phyloP scores from a whole-genome alignment of 257 asterid genomes.

The Scutellaria minor region DNA sequence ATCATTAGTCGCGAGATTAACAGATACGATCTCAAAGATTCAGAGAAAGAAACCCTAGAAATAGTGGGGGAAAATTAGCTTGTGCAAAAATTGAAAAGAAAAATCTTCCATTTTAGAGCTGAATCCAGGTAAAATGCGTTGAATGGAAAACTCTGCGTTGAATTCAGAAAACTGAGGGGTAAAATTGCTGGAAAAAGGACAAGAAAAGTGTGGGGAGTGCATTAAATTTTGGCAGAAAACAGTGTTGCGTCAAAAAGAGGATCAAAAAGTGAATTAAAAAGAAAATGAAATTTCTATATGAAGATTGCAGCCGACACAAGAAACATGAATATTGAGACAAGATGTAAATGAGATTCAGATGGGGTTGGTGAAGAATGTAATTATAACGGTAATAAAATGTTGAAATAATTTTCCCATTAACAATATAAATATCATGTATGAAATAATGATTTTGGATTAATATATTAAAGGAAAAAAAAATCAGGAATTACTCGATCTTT shows the following conservation, averaged over 20 bases:
- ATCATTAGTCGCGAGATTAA: neutral
- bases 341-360: slow-evolving; percentile 13
- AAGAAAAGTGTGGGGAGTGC: neutral
- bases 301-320: neutral
- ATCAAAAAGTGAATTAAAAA: neutral
- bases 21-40: slow-evolving; percentile 17
- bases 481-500: no score
- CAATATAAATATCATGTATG: no score
- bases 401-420: neutral
- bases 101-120: neutral
- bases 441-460: no score
- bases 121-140: neutral
- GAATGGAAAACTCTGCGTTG: slow-evolving; percentile 18
- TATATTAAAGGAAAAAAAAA: no score
- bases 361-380: neutral
- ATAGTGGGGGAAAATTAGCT: neutral
- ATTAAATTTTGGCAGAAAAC: neutral
- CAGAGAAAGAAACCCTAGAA: slow-evolving; percentile 27
- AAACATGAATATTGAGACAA: no score
- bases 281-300: neutral
- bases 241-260: neutral
- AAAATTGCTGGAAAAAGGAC: slow-evolving; percentile 8
- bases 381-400: neutral
- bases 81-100: neutral
- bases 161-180: slow-evolving; percentile 12